These are phyloP conservation scores for Triticum timopheevii DNA, from an alignment of 176 grass and related monocot species.

Conservation along the genomic window DNA sequence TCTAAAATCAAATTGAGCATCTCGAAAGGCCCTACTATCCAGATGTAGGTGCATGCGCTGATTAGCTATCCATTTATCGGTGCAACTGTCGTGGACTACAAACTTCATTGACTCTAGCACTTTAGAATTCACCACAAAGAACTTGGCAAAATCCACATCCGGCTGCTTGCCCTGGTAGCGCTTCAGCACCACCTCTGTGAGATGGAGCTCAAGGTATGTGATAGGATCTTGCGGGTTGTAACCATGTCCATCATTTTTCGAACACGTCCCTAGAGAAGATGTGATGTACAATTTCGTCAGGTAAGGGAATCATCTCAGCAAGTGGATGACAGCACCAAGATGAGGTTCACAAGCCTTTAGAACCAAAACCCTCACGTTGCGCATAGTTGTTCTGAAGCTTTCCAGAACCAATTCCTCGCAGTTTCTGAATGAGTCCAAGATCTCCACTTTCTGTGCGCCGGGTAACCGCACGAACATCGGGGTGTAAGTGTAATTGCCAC, in stretches of 20 bases:
- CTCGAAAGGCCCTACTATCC: conserved; percentile 1
- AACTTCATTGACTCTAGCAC: no score
- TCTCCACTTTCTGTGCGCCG: neutral
- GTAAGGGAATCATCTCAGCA: neutral
- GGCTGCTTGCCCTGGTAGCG: no score
- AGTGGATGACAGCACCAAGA: neutral
- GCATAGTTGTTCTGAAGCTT: neutral
- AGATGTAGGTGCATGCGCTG: neutral
- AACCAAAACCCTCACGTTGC: neutral
- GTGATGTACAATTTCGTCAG: neutral
- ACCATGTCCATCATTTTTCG: neutral
- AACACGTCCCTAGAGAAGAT: neutral
- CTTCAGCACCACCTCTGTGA: no score
- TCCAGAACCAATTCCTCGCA: neutral
- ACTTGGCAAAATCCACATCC: no score
- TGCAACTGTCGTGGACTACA: no score
- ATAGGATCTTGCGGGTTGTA: neutral
- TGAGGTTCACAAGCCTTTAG: neutral
- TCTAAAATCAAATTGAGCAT: neutral
- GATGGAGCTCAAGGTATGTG: no score
- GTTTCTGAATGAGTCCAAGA: neutral
- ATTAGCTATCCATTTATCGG: neutral
- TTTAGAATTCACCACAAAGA: no score
- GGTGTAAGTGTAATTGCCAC: neutral
- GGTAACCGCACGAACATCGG: neutral